These are phyloP conservation scores for Plasmodium gonderi DNA, from an alignment of 169 alveolate genomes.

Conservation along the genomic window DNA sequence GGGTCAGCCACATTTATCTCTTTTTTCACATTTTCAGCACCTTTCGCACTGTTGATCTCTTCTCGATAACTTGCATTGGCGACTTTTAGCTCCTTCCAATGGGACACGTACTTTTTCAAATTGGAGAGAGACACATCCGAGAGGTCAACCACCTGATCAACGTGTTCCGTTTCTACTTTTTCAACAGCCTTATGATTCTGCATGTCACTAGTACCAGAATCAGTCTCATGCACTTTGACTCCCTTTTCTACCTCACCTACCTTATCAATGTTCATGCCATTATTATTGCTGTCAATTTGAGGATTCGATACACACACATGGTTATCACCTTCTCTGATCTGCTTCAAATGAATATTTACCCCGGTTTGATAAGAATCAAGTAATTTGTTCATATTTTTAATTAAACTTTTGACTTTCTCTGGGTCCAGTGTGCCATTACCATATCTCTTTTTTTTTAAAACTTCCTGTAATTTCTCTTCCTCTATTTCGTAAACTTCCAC, in stretches of 20 bases:
- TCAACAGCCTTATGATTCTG: background rate
- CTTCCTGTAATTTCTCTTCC: constrained; percentile 11
- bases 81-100: background rate
- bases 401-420: background rate
- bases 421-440: background rate
- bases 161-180: background rate
- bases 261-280: background rate
- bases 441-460: background rate
- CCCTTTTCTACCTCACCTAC: background rate
- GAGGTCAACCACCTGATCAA: background rate
- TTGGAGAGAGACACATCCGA: constrained; percentile 37
- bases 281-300: background rate
- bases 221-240: background rate
- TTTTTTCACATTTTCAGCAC: background rate
- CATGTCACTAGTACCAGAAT: background rate
- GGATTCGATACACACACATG: background rate
- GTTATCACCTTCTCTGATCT: background rate
- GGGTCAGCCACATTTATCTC: too few relatives aligned
- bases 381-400: constrained; percentile 29
- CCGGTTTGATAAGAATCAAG: constrained; percentile 11
- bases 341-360: background rate
- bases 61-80: background rate
- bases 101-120: constrained; percentile 15
- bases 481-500: constrained; percentile 25
- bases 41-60: background rate